Conservation (phyloP, 345 rosid species). For the Ceriops decandra region DNA sequence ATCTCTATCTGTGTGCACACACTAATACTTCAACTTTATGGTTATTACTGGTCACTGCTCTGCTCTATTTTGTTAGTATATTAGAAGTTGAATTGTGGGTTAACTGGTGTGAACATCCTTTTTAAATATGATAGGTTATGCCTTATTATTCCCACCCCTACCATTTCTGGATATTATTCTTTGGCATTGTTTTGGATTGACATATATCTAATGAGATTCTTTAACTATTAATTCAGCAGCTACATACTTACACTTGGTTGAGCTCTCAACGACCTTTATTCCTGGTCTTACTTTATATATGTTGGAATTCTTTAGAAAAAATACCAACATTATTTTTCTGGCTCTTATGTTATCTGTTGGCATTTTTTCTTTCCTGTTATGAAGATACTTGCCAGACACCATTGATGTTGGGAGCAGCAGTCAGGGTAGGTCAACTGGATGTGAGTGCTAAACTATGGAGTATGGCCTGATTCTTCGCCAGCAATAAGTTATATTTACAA, state of each 20-base stretch:
- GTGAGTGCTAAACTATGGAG: conserved; percentile 42
- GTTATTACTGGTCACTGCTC: neutral
- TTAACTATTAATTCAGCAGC: neutral
- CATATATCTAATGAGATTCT: neutral
- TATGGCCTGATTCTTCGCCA: conserved; percentile 15
- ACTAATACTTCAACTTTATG: neutral
- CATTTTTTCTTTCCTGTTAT: conserved; percentile 5
- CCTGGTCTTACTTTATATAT: too few species aligned
- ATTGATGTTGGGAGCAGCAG: conserved; percentile 60
- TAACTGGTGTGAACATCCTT: neutral
- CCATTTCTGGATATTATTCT: neutral
- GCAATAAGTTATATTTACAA: conserved; percentile 11
- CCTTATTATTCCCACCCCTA: neutral
- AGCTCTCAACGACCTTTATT: too few species aligned
- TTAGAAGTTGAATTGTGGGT: neutral
- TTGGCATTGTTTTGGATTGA: neutral
- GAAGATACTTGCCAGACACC: conserved; percentile 66
- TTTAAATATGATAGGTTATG: neutral
- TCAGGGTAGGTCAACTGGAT: conserved; percentile 56
- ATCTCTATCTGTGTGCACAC: neutral
- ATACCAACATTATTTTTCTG: conserved; percentile 9
- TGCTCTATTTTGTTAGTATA: neutral
- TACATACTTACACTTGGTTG: neutral
- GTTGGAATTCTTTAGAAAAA: neutral
- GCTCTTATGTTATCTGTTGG: conserved; percentile 2